Base-by-base conservation (phyloP, 768 basidiomycete species). In the Hygrocybe coccinea region DNA sequence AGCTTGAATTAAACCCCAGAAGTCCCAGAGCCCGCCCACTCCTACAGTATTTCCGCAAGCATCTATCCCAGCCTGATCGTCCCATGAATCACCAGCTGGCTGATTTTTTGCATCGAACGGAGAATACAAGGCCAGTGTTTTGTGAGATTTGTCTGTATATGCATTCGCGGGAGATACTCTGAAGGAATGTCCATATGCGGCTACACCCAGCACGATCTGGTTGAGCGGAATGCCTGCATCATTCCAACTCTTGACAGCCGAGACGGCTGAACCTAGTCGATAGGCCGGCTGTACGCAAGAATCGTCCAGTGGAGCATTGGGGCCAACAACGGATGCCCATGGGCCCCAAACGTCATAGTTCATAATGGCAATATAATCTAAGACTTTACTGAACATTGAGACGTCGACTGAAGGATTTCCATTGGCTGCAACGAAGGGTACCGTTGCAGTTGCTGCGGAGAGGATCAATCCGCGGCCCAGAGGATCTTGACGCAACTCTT, bases 261-360 rank as follows among this genome's bases (percentile, higher is more conserved):
- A 84, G 21, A 78, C 76, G 9, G 89, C 94, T 49, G 91, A 95
- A 3, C 92, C 91, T 39, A 74, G 71, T 55, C 83, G 86, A 55
- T 82, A 71, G 1, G 76, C 61, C 37, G 84, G 69, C 5, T 19
- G 25, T 0, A 83, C 82, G 67, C 95, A 97, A 0, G 79, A 76
- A 70, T 95, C 86, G 56, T 85, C 75, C 36, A 97, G 76, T 5
- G 95, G 93, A 2, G 94, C 85, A 68, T 91, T 91, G 12, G 95
- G 83, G 1, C 92, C 92, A 48, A 81, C 76, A 59, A 84, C 68
- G 59, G 73, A 67, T 55, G 77, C 75, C 11, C 15, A 25, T 66
- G 78, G 79, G 21, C 84, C 82, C 62, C 73, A 77, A 52, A 87
- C 68, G 61, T 87, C 86, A 69, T 88, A 88, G 67, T 82, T 84